Conservation (phyloP, 306 rosid genomes). For the Cucumis melo region DNA sequence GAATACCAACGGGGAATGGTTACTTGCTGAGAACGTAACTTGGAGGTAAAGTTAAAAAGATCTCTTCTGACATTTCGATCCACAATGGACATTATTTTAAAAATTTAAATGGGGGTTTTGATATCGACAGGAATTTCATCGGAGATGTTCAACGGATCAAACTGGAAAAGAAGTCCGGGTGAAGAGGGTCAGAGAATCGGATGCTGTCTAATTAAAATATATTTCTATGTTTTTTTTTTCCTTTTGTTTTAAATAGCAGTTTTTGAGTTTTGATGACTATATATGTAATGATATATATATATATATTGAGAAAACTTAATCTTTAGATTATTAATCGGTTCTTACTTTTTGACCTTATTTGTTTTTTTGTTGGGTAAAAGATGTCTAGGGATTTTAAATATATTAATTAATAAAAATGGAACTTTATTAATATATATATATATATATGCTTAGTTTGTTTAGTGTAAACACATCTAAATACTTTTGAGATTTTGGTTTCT, state of each 20-base stretch:
- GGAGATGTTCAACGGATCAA: slow-evolving; percentile 44
- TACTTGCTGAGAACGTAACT: slow-evolving; percentile 54
- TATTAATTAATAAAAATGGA: not conserved
- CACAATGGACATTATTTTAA: too few relatives aligned
- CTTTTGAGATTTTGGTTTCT: not conserved
- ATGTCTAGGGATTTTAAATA: not conserved
- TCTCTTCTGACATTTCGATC: too few relatives aligned
- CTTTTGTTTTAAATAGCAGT: not conserved
- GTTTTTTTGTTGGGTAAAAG: not conserved
- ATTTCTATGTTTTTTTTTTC: not conserved
- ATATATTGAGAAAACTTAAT: not conserved
- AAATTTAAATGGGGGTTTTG: not conserved
- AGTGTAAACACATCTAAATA: not conserved
- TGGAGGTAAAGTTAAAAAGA: slow-evolving; percentile 41
- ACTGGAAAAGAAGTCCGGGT: slow-evolving; percentile 25
- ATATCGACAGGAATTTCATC: slow-evolving; percentile 35
- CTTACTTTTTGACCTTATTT: not conserved
- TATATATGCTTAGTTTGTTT: not conserved
- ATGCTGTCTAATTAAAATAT: not conserved
- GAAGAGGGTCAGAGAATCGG: not conserved
- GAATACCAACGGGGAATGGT: slow-evolving; percentile 74
- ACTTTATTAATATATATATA: not conserved
- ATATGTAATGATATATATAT: not conserved
- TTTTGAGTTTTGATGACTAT: not conserved
- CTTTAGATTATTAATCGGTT: not conserved